Conservation (phyloP, 2,329 filamentous ascomycete genomes). For the Fusarium pseudonygamai region DNA sequence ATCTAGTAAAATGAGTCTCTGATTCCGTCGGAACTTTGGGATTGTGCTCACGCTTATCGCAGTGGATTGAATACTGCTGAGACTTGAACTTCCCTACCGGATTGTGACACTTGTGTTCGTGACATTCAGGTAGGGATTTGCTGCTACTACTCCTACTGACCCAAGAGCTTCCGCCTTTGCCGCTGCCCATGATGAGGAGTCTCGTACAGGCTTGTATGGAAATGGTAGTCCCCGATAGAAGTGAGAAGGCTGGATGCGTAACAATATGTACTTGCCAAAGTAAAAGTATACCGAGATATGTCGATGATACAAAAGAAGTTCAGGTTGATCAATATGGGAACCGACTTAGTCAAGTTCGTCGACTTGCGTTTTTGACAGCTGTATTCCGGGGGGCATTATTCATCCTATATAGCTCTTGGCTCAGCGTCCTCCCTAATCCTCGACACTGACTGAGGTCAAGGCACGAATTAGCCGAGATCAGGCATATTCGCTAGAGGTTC, state of each 20-base stretch:
- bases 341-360: too few relatives aligned
- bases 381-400: not conserved
- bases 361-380: not conserved
- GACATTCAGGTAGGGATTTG: not conserved
- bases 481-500: not conserved
- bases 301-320: too few relatives aligned
- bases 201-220: not conserved
- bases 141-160: too few relatives aligned
- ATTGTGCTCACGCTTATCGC: not conserved
- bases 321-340: too few relatives aligned
- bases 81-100: not conserved
- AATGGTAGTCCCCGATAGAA: not conserved
- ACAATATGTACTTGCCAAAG: not conserved
- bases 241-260: not conserved
- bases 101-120: not conserved
- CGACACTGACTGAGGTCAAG: not conserved
- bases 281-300: not conserved
- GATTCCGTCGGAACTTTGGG: not conserved
- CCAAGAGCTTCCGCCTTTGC: not conserved
- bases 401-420: not conserved
- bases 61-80: not conserved
- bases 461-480: not conserved
- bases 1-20: not conserved
- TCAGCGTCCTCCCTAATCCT: not conserved
- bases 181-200: not conserved